Conservation (phyloP, 306 rosid genomes). For the Sophora flavescens region DNA sequence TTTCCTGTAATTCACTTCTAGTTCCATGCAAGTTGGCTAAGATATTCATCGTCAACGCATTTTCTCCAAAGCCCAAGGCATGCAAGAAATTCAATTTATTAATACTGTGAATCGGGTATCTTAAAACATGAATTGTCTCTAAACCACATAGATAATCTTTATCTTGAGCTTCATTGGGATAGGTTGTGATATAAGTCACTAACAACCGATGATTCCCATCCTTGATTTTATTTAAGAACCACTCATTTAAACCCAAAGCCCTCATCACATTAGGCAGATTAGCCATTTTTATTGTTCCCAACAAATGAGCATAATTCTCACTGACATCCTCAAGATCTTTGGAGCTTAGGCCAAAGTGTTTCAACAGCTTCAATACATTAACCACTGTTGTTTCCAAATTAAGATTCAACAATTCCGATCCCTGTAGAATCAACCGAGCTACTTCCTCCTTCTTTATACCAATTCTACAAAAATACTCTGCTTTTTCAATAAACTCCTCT, state of each 20-base stretch:
- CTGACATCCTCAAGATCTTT: conserved; percentile 43
- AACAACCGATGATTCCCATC: conserved; percentile 62
- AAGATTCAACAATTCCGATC: conserved; percentile 59
- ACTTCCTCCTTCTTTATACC: conserved; percentile 62
- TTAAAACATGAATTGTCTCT: conserved; percentile 52
- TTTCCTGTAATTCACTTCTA: conserved; percentile 51
- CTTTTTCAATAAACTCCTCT: conserved; percentile 56
- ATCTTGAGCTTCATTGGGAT: conserved; percentile 54
- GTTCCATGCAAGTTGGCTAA: conserved; percentile 64
- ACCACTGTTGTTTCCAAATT: conserved; percentile 58
- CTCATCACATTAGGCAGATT: conserved; percentile 74
- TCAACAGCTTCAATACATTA: conserved; percentile 65
- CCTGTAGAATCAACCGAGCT: conserved; percentile 58
- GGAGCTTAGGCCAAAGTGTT: conserved; percentile 60
- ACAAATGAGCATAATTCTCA: conserved; percentile 54
- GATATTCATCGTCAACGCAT: conserved; percentile 60
- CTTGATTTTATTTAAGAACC: conserved; percentile 69
- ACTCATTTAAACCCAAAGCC: conserved; percentile 71
- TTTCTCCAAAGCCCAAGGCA: conserved; percentile 82
- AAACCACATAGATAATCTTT: conserved; percentile 50
- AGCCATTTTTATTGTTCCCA: conserved; percentile 70
- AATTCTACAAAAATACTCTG: conserved; percentile 63
- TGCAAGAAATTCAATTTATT: conserved; percentile 72
- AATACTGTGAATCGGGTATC: conserved; percentile 58
- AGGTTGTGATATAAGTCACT: conserved; percentile 47